Evolutionary conservation across 257 asterid genomes (phyloP), one percentile per base, ranked within the genome.

Genomic region (Solanum ossicruentum): DNA sequence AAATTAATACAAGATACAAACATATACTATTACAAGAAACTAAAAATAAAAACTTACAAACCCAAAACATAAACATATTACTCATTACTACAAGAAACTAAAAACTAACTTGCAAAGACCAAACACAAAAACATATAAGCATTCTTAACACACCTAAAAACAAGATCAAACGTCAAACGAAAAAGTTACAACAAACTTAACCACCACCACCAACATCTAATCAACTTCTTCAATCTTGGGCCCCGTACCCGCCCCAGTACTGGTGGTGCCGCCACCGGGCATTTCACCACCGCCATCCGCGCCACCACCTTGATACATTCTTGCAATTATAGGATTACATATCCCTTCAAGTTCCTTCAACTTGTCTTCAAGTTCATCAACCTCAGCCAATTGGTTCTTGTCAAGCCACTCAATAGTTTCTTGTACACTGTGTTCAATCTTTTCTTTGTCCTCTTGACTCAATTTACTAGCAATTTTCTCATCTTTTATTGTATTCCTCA

Each of bases 181-280:
- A 12, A 11, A 2, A 20, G 11, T 45, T 3, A 0, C 16, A 28
- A 73, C 60, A 73, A 73, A 32, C 36, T 32, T 32, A 32, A 32
- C 36, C 2, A 32, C 36, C 36, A 32, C 0, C 6, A 36, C 0
- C 6, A 13, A 16, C n/a, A 67, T 60, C 85, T 82, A 92, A 70
- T 92, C 95, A 39, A 92, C 93, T 90, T 92, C 95, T 83, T 91
- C 93, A 82, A 91, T 91, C 89, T 89, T 92, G 18, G 95, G 93
- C 20, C 91, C 94, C 4, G 85, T 2, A 0, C 82, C 94, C 1
- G 87, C 1, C 0, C 82, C 84, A 58, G 81, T 21, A 16, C 85
- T 90, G 52, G 91, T 41, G 13, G 16, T 49, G 13, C 61, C 49
- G 8, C 65, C 82, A 77, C 63, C 82, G 5, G 23, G 6, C 63